Percentiles rank a stretch among this genome's conserved stretches.
Conservation (phyloP, 2,329 filamentous ascomycete genomes). For the Ophiostoma populinum region DNA sequence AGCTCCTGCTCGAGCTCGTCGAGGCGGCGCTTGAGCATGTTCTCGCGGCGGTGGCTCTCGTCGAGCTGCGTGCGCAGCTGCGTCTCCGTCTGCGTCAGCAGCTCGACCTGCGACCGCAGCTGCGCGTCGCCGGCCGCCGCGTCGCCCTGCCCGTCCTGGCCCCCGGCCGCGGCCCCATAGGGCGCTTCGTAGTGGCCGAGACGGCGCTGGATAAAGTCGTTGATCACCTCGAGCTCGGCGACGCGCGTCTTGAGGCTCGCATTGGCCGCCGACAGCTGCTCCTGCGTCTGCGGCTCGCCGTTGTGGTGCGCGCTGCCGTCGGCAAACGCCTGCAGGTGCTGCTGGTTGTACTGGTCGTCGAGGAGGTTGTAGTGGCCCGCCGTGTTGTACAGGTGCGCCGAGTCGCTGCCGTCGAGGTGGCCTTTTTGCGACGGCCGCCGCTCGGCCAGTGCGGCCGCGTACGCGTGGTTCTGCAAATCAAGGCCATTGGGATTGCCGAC, state of each 20-base stretch:
- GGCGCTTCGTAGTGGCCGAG: slow-evolving; percentile 50
- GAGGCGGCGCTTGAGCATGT: slow-evolving; percentile 65
- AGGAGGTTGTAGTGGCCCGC: slow-evolving; percentile 54
- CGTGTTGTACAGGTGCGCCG: slow-evolving; percentile 56
- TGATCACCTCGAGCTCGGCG: slow-evolving; percentile 89
- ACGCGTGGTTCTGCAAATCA: slow-evolving; percentile 32
- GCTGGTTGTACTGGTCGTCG: slow-evolving; percentile 47
- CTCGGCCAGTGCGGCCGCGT: slow-evolving; percentile 27
- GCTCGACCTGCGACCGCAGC: slow-evolving; percentile 30
- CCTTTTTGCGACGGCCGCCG: slow-evolving; percentile 53
- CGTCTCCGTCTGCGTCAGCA: slow-evolving; percentile 36
- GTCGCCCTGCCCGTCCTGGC: slow-evolving; percentile 12
- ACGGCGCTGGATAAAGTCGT: slow-evolving; percentile 59
- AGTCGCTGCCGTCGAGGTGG: slow-evolving; percentile 57
- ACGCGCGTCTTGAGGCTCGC: slow-evolving; percentile 87
- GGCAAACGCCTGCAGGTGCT: slow-evolving; percentile 32
- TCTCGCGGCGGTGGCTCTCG: slow-evolving; percentile 61
- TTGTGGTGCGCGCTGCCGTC: slow-evolving; percentile 28
- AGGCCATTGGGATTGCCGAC: slow-evolving; percentile 39
- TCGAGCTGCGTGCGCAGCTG: slow-evolving; percentile 49
- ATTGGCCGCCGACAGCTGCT: slow-evolving; percentile 64
- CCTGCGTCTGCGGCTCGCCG: slow-evolving; percentile 51
- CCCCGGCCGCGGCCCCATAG: slow-evolving; percentile 38
- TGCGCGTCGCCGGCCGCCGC: slow-evolving; percentile 35
- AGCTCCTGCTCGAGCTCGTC: slow-evolving; percentile 55